Percentiles rank a stretch among this genome's conserved stretches.
Conservation (phyloP, 192 early-diverging fungal species). For the Entomortierella chlamydospora region DNA sequence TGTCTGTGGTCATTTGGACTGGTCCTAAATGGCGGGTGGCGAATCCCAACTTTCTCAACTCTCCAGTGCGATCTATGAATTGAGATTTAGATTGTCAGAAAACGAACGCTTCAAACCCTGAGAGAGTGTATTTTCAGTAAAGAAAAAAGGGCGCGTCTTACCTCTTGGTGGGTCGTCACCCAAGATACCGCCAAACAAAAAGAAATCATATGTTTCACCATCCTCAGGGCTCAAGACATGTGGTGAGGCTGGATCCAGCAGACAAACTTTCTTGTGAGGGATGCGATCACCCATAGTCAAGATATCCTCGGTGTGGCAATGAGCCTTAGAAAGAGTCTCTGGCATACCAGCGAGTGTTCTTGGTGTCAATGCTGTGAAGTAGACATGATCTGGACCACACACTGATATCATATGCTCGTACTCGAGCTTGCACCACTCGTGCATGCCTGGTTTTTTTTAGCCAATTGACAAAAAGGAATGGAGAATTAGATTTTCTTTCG, state of each 20-base stretch:
- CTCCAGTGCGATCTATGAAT: slow-evolving; percentile 61
- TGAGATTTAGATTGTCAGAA: no score
- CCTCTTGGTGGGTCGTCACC: slow-evolving; percentile 76
- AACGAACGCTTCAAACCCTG: no score
- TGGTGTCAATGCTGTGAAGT: slow-evolving; percentile 69
- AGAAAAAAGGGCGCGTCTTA: slow-evolving; percentile 34
- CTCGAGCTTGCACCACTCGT: slow-evolving; percentile 81
- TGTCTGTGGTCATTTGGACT: slow-evolving; percentile 90
- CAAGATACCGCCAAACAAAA: slow-evolving; percentile 87
- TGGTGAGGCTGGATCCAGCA: slow-evolving; percentile 76
- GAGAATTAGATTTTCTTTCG: neutral
- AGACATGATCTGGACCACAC: slow-evolving; percentile 69
- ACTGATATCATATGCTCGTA: slow-evolving; percentile 78
- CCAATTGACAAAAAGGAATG: slow-evolving; percentile 7
- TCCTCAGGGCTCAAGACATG: slow-evolving; percentile 71
- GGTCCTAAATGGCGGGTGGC: slow-evolving; percentile 76
- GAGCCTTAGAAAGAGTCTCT: slow-evolving; percentile 54
- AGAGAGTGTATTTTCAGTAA: no score
- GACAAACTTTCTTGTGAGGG: slow-evolving; percentile 67
- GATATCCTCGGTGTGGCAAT: slow-evolving; percentile 65
- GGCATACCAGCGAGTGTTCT: slow-evolving; percentile 58
- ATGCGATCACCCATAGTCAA: slow-evolving; percentile 59
- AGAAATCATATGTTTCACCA: slow-evolving; percentile 74
- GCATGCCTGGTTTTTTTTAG: slow-evolving; percentile 59
- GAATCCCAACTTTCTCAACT: slow-evolving; percentile 77